A percentile compares a stretch with the other conserved stretches of the same genome.
Evolutionary conservation across 208 protist species (phyloP).

Genomic region (Acanthamoeba castellanii): DNA sequence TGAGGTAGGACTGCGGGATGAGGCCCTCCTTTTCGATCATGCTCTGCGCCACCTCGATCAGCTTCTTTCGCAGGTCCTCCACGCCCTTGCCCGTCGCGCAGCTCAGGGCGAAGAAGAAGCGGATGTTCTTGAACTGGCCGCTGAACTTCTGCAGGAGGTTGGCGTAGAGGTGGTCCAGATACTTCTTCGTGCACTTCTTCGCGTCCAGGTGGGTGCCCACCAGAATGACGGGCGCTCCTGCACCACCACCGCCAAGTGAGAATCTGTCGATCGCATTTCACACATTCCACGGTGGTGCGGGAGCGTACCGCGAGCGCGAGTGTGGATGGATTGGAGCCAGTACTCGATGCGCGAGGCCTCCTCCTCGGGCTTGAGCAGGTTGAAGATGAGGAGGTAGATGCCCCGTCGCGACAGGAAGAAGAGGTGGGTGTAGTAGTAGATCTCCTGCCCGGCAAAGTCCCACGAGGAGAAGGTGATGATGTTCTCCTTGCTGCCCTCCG

Average conservation of each 20-base stretch:
- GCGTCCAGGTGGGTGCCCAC: conserved; percentile 70
- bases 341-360: conserved; percentile 47
- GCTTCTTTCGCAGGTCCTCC: conserved; percentile 62
- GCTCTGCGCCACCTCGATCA: conserved; percentile 48
- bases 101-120: conserved; percentile 72
- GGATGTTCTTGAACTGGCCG: conserved; percentile 70
- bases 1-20: conserved; percentile 50
- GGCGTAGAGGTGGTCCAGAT: conserved; percentile 68
- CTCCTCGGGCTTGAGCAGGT: conserved; percentile 64
- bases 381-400: conserved; percentile 73
- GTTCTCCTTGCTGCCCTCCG: background rate
- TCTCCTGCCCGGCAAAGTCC: conserved; percentile 70
- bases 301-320: background rate
- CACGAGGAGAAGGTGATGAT: conserved; percentile 71
- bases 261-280: background rate
- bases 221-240: conserved; percentile 69
- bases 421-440: conserved; percentile 73
- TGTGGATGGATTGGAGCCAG: conserved; percentile 74
- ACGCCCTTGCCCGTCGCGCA: conserved; percentile 58
- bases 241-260: background rate
- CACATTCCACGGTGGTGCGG: background rate
- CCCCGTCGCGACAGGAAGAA: conserved; percentile 53
- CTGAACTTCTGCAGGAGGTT: conserved; percentile 66
- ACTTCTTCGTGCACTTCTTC: conserved; percentile 73
- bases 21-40: conserved; percentile 54